phyloP scores from a whole-genome alignment of 352 stramenopile genomes.

The Phytophthora fragariaefolia region DNA sequence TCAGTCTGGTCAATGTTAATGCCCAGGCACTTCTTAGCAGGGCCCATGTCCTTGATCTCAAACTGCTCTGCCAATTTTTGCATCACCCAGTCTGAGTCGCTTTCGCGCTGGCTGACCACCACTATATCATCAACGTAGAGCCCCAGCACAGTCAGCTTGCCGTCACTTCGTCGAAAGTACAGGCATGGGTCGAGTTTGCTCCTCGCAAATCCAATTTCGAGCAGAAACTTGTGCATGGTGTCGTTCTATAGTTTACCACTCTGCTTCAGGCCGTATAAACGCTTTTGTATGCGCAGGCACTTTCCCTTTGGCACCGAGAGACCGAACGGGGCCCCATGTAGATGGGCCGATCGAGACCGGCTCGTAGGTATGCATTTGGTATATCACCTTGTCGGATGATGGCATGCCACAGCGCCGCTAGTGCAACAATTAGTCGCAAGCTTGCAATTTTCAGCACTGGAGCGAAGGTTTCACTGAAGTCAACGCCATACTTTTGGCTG shows the following conservation, averaged over 20 bases:
- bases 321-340: neutral
- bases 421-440: neutral
- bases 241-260: conserved; percentile 4
- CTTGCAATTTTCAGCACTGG: conserved; percentile 5
- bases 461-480: too few species aligned
- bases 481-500: too few species aligned
- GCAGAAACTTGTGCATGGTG: neutral
- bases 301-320: neutral
- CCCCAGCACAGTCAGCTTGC: neutral
- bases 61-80: neutral
- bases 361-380: conserved; percentile 2
- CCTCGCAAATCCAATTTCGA: neutral
- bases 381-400: conserved; percentile 2
- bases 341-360: neutral
- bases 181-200: conserved; percentile 5
- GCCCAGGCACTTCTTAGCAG: neutral
- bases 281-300: neutral
- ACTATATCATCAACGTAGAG: conserved; percentile 4
- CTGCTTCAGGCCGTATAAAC: conserved; percentile 1
- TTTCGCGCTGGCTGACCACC: neutral
- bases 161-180: neutral
- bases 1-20: conserved; percentile 10
- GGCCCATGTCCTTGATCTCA: conserved; percentile 8
- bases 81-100: neutral
- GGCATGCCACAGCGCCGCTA: neutral